Conservation (phyloP, 495 filamentous ascomycete genomes). For the Lentithecium fluviatile region DNA sequence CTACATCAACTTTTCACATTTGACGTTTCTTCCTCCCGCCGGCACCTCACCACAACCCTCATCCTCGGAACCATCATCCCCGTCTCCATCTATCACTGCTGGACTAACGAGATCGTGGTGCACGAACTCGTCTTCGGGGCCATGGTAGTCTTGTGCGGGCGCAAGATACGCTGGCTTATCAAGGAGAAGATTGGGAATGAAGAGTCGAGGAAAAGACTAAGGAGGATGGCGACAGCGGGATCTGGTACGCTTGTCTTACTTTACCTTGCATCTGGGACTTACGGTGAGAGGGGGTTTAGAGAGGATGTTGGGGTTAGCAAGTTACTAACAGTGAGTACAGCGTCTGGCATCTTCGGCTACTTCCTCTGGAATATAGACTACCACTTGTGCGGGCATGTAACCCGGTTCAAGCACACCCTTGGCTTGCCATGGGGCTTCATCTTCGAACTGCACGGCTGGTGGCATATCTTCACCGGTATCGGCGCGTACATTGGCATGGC, state of each 20-base stretch:
- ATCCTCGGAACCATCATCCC: conserved; percentile 40
- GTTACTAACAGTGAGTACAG: neutral
- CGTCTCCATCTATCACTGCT: conserved; percentile 48
- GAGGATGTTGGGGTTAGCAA: no score
- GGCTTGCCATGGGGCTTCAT: conserved; percentile 56
- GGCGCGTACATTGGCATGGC: conserved; percentile 45
- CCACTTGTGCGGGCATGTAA: conserved; percentile 46
- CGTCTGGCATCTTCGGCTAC: conserved; percentile 42
- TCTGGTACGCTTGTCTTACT: conserved; percentile 24
- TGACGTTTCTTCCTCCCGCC: conserved; percentile 37
- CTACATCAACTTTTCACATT: conserved; percentile 54
- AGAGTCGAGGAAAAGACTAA: conserved; percentile 16
- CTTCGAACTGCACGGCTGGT: conserved; percentile 60
- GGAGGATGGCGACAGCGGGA: conserved; percentile 29
- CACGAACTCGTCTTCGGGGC: conserved; percentile 44
- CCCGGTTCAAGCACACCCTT: conserved; percentile 39
- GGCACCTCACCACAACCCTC: conserved; percentile 24
- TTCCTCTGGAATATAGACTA: conserved; percentile 53
- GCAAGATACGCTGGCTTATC: conserved; percentile 41
- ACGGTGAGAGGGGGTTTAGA: no score
- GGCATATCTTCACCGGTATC: conserved; percentile 36
- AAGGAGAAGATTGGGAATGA: conserved; percentile 9
- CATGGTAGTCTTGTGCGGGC: conserved; percentile 40
- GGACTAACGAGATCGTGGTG: conserved; percentile 47
- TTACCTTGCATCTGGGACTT: neutral